These are phyloP conservation scores for Arabis hirsuta DNA, from an alignment of 345 rosid species.

Conservation along the genomic window DNA sequence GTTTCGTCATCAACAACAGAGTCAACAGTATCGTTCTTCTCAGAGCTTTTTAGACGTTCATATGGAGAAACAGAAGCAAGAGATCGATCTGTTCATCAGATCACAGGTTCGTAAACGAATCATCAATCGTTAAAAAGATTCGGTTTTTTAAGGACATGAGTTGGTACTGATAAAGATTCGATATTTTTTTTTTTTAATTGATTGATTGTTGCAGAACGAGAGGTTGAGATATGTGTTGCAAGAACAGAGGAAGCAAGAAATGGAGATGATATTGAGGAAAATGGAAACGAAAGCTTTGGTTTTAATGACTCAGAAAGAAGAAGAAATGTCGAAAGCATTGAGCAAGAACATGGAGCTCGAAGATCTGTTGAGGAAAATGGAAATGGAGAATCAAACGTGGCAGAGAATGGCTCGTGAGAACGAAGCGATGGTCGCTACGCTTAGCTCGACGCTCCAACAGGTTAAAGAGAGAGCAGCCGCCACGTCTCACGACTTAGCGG, in stretches of 20 bases:
- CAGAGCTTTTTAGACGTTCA: conserved; percentile 37
- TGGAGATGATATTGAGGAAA: conserved; percentile 44
- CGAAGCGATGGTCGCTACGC: conserved; percentile 56
- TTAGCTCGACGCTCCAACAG: conserved; percentile 58
- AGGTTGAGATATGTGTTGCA: conserved; percentile 53
- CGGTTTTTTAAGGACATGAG: neutral
- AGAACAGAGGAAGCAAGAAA: conserved; percentile 63
- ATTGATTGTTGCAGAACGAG: conserved; percentile 50
- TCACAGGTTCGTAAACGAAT: conserved; percentile 57
- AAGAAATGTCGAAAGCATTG: conserved; percentile 58
- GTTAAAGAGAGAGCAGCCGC: conserved; percentile 51
- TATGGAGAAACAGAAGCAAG: conserved; percentile 61
- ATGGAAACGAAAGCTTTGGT: conserved; percentile 49
- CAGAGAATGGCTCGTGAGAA: conserved; percentile 62
- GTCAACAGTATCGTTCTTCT: conserved; percentile 27
- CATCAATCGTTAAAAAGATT: neutral
- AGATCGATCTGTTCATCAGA: conserved; percentile 61
- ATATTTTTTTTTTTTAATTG: neutral
- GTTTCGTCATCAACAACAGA: conserved; percentile 31
- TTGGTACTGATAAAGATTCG: neutral
- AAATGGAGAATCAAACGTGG: conserved; percentile 67
- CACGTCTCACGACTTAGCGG: conserved; percentile 41
- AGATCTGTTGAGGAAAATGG: conserved; percentile 52
- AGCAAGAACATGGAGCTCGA: conserved; percentile 64
- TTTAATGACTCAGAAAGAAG: conserved; percentile 61